Evolutionary conservation across 306 rosid genomes (phyloP).

Genomic region (Glycine soja): DNA sequence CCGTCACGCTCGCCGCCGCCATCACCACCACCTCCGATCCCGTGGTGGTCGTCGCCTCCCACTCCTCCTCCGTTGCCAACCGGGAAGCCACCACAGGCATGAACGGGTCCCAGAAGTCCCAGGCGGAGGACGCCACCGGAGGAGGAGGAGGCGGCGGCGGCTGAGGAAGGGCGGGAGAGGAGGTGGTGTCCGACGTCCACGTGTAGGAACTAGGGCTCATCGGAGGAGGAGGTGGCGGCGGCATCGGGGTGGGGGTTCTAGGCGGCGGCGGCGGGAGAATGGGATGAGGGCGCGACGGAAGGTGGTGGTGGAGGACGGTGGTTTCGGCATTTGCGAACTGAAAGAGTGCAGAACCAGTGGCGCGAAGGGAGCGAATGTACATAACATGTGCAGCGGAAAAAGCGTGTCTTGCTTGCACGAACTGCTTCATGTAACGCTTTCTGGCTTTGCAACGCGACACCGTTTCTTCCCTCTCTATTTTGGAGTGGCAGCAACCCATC

Average conservation of each 20-base stretch:
- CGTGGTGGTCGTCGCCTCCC: slow-evolving; percentile 76
- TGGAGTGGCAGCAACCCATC: slow-evolving; percentile 91
- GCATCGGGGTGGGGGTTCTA: slow-evolving; percentile 58
- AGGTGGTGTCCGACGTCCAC: slow-evolving; percentile 69
- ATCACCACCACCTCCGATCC: slow-evolving; percentile 68
- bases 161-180: slow-evolving; percentile 72
- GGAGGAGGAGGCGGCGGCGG: slow-evolving; percentile 84
- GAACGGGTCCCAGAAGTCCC: slow-evolving; percentile 99
- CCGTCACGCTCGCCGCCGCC: slow-evolving; percentile 63
- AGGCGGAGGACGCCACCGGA: slow-evolving; percentile 63
- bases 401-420: slow-evolving; percentile 79
- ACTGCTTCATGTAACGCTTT: slow-evolving; percentile 81
- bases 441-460: slow-evolving; percentile 81
- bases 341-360: slow-evolving; percentile 80
- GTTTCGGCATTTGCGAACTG: slow-evolving; percentile 82
- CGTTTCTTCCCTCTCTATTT: slow-evolving; percentile 77
- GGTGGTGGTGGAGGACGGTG: slow-evolving; percentile 51
- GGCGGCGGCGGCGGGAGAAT: slow-evolving; percentile 64
- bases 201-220: slow-evolving; percentile 81
- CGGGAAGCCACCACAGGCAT: slow-evolving; percentile 61
- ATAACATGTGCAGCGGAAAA: slow-evolving; percentile 74
- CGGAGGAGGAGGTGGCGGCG: slow-evolving; percentile 68
- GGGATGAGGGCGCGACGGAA: slow-evolving; percentile 57
- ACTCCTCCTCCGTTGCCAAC: slow-evolving; percentile 79
- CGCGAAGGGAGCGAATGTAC: slow-evolving; percentile 82